A percentile compares a stretch with the other conserved stretches of the same genome.
Evolutionary conservation across 2,329 filamentous ascomycete species (phyloP).

Genomic region (Beauveria medogensis): DNA sequence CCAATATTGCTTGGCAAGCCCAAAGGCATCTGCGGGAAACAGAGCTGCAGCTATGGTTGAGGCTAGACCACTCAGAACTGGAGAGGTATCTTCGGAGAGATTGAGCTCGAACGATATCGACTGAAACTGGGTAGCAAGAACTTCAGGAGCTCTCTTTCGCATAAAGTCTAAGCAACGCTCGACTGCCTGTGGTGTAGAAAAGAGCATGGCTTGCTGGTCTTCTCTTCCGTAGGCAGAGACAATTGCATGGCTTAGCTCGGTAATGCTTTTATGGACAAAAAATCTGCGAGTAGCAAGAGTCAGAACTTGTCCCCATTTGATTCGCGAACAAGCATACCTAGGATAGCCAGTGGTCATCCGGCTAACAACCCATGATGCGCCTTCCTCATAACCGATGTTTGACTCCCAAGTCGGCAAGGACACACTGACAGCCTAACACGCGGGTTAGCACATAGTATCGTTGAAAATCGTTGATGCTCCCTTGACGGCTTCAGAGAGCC

Average conservation of each 20-base stretch:
- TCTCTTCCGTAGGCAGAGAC: conserved; percentile 52
- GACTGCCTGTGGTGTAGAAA: conserved; percentile 66
- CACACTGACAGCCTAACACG: conserved; percentile 76
- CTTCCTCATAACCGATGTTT: conserved; percentile 92
- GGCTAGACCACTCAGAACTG: conserved; percentile 44
- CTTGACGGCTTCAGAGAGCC: neutral
- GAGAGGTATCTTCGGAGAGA: conserved; percentile 39
- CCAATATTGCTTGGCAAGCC: conserved; percentile 88
- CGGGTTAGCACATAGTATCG: neutral
- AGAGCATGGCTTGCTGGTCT: conserved; percentile 68
- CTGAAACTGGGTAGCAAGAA: conserved; percentile 39
- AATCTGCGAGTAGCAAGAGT: conserved; percentile 53
- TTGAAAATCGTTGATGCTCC: neutral
- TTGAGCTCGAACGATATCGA: conserved; percentile 58
- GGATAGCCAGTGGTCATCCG: conserved; percentile 90
- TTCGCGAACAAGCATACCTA: conserved; percentile 39
- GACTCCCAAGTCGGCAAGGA: conserved; percentile 88
- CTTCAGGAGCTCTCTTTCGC: conserved; percentile 44
- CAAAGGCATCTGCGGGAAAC: conserved; percentile 57
- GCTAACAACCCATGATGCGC: conserved; percentile 73
- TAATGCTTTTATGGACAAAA: conserved; percentile 81
- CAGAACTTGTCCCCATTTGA: neutral
- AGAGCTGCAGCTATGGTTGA: conserved; percentile 64
- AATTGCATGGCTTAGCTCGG: conserved; percentile 63
- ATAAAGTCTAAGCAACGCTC: conserved; percentile 69